These are phyloP conservation scores for Phyllosticta ampelicida DNA, from an alignment of 2,329 filamentous ascomycete genomes.

Conservation along the genomic window DNA sequence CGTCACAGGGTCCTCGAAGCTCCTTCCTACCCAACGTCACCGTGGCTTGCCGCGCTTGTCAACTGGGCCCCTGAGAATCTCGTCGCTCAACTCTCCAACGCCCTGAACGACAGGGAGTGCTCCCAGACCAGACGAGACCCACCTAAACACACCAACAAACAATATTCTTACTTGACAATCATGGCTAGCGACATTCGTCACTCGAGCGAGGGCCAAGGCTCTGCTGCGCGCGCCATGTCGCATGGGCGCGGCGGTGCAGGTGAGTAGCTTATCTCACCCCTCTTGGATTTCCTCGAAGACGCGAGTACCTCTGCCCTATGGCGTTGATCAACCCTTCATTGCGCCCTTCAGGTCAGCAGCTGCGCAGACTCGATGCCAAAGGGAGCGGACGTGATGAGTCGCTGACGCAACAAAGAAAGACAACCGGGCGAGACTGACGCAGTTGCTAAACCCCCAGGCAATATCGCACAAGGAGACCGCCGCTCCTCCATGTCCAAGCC, in stretches of 20 bases:
- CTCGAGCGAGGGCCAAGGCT: slow-evolving; percentile 13
- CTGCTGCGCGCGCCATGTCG: slow-evolving; percentile 34
- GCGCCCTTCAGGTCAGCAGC: not conserved
- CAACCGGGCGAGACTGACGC: not conserved
- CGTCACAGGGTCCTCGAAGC: not conserved
- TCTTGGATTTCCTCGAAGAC: not conserved
- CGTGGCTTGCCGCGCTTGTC: not conserved
- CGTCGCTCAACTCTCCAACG: not conserved
- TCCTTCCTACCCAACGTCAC: not conserved
- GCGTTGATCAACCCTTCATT: not conserved
- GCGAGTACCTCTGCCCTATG: not conserved
- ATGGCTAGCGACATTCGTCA: slow-evolving; percentile 12
- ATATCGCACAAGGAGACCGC: slow-evolving; percentile 33
- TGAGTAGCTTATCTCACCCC: slow-evolving; percentile 20
- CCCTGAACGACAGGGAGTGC: not conserved
- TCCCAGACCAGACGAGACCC: not conserved
- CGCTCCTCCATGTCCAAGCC: slow-evolving; percentile 14
- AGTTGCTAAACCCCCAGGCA: slow-evolving; percentile 25
- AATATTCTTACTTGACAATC: not conserved
- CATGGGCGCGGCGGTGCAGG: slow-evolving; percentile 70
- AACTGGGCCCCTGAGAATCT: not conserved
- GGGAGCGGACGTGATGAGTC: not conserved
- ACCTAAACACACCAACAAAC: not conserved
- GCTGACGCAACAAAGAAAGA: not conserved
- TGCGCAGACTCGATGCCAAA: not conserved